These are phyloP conservation scores for Trypanosoma lewisi DNA, from an alignment of 208 protist species.

Conservation along the genomic window DNA sequence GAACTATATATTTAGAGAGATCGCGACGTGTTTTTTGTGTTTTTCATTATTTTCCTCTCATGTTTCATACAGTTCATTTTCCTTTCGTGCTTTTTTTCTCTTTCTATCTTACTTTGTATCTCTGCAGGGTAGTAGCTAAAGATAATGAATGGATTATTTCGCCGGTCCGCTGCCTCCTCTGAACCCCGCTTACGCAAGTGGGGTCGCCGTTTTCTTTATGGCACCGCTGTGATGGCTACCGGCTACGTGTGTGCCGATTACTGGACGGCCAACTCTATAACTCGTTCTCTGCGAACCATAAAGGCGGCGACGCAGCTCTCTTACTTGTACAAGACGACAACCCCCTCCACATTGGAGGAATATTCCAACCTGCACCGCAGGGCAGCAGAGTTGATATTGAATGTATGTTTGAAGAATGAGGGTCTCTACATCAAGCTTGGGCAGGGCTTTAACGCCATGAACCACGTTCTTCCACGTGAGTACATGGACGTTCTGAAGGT, in stretches of 20 bases:
- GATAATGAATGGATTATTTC: background rate
- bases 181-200: constrained; percentile 18
- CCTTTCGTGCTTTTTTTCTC: constrained; percentile 23
- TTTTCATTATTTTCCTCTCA: too few species aligned
- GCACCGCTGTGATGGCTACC: constrained; percentile 22
- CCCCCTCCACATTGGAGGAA: constrained; percentile 56
- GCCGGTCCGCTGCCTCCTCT: background rate
- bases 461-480: constrained; percentile 81
- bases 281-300: constrained; percentile 60
- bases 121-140: background rate
- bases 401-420: constrained; percentile 76
- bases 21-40: background rate
- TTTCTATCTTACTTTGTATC: constrained; percentile 9
- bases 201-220: constrained; percentile 30
- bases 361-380: constrained; percentile 46
- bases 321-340: constrained; percentile 65
- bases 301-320: constrained; percentile 33
- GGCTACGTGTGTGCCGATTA: constrained; percentile 36
- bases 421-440: constrained; percentile 90
- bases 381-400: constrained; percentile 44
- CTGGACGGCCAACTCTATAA: constrained; percentile 57
- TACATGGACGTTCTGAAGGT: constrained; percentile 75
- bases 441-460: constrained; percentile 83
- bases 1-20: background rate
- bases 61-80: too few species aligned